Base-by-base conservation (phyloP, 2,329 filamentous ascomycete species). In the Beauveria bassiana region DNA sequence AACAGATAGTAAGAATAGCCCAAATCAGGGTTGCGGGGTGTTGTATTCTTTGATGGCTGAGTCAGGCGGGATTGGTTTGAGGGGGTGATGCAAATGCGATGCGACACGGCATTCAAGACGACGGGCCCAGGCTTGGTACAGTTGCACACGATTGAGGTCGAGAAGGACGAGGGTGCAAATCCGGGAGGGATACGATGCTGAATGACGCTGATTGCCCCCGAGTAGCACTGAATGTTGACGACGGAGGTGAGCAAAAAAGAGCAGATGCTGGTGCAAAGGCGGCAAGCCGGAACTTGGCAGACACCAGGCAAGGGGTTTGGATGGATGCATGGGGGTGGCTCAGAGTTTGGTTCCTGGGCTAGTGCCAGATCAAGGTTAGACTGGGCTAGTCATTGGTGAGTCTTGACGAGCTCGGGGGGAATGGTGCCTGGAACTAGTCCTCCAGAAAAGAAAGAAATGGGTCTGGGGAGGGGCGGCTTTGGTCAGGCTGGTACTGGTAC, bases 261-360 rank as follows among this genome's bases (percentile, higher is more conserved):
- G n/a, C 24, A 31, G 46, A 31, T 6, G 47, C 16, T n/a, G 26
- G 26, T 10, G 14, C 14, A 20, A 16, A n/a, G 47, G 42, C n/a
- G 18, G 42, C 42, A 43, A 14, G 34, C 6, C 5, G 12, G 34
- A 38, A 38, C 34, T 38, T 43, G 42, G 18, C 42, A 43, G 42
- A 5, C 34, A 38, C 34, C 12, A 49, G 46, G 46, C 47, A 50
- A 12, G n/a, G 47, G 28, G 28, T n/a, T 12, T 20, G 20, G 18
- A 55, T 38, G 42, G 45, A 38, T 38, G n/a, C 28, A 49, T 49
- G 20, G 54, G 24, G 24, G 53, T 18, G 55, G 55, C 42, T 47
- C 38, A 53, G 42, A 42, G 28, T 49, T 61, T 55, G 59, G 59
- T 61, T 54, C 59, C 59, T 61, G 59, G 50, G 28, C 59, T 61